phyloP scores from a whole-genome alignment of 345 rosid genomes.

The Viola odorata region DNA sequence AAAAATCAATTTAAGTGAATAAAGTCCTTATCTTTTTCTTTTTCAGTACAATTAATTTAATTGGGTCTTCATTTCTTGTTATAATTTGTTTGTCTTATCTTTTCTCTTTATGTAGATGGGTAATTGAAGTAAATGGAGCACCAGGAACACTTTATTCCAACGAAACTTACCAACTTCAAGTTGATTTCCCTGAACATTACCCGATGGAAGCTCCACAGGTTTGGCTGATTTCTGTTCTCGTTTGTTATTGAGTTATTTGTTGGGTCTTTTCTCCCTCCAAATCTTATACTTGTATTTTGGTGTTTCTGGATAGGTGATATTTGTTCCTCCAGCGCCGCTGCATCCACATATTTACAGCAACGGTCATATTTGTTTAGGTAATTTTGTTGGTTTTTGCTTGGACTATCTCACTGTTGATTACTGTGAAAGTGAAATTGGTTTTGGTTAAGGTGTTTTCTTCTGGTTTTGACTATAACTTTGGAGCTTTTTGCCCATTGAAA shows the following conservation, averaged over 20 bases:
- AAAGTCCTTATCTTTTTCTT: too few relatives aligned
- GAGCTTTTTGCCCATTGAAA: too few relatives aligned
- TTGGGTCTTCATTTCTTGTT: not conserved
- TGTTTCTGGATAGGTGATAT: constrained; percentile 55
- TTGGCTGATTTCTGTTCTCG: not conserved
- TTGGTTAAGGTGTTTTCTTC: not conserved
- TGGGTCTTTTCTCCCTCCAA: not conserved
- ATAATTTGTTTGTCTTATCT: not conserved
- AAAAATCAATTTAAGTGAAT: too few relatives aligned
- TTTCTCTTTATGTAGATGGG: constrained; percentile 46
- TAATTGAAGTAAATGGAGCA: constrained; percentile 85
- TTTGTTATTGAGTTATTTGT: not conserved
- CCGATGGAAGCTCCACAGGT: constrained; percentile 99
- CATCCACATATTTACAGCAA: constrained; percentile 98
- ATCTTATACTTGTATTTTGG: constrained; percentile 1
- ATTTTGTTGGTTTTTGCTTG: not conserved
- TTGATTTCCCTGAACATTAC: constrained; percentile 95
- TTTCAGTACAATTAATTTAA: too few relatives aligned
- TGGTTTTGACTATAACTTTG: too few relatives aligned
- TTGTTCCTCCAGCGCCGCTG: constrained; percentile 81
- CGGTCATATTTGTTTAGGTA: constrained; percentile 98
- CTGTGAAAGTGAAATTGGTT: not conserved
- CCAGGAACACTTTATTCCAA: constrained; percentile 78
- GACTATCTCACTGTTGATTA: not conserved
- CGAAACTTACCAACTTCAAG: constrained; percentile 94